phyloP scores from a whole-genome alignment of 768 basidiomycete species.

The Austroboletus eburneus region DNA sequence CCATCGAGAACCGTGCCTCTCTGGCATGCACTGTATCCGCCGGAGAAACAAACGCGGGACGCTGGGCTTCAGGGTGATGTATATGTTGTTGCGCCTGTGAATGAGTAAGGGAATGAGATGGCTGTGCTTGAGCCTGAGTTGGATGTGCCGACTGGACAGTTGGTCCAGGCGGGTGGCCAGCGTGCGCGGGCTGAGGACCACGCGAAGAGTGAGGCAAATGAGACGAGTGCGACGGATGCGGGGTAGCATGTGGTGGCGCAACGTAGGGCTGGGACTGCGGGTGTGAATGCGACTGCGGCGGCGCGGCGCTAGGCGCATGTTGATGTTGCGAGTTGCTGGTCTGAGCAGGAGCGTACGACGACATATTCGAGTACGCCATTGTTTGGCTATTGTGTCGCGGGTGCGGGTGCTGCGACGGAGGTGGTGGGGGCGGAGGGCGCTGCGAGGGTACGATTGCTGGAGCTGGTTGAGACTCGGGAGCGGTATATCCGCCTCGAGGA shows the following conservation, averaged over 20 bases:
- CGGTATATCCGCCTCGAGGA: conserved; percentile 11
- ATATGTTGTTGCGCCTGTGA: conserved; percentile 24
- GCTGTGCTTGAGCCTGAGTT: conserved; percentile 20
- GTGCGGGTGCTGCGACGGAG: conserved; percentile 17
- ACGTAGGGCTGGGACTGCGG: too few relatives aligned
- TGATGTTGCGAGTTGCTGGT: conserved; percentile 16
- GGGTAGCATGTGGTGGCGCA: conserved; percentile 3
- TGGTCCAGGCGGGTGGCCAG: conserved; percentile 15
- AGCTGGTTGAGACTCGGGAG: conserved; percentile 14
- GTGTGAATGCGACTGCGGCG: too few relatives aligned
- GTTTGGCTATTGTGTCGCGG: conserved; percentile 18
- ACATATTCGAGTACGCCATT: conserved; percentile 13
- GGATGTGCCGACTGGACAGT: conserved; percentile 12
- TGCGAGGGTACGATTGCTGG: conserved; percentile 16
- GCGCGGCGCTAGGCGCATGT: conserved; percentile 6
- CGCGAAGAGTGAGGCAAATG: conserved; percentile 14
- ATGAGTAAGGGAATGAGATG: conserved; percentile 27
- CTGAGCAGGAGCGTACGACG: conserved; percentile 13
- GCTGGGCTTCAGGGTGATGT: conserved; percentile 21
- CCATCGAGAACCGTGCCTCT: conserved; percentile 14
- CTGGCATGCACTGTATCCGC: conserved; percentile 28
- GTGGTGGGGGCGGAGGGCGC: conserved; percentile 9
- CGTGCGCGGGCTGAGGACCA: conserved; percentile 10
- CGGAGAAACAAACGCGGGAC: conserved; percentile 25
- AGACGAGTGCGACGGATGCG: conserved; percentile 19